phyloP scores from a whole-genome alignment of 345 rosid species.

The Ricinus communis region DNA sequence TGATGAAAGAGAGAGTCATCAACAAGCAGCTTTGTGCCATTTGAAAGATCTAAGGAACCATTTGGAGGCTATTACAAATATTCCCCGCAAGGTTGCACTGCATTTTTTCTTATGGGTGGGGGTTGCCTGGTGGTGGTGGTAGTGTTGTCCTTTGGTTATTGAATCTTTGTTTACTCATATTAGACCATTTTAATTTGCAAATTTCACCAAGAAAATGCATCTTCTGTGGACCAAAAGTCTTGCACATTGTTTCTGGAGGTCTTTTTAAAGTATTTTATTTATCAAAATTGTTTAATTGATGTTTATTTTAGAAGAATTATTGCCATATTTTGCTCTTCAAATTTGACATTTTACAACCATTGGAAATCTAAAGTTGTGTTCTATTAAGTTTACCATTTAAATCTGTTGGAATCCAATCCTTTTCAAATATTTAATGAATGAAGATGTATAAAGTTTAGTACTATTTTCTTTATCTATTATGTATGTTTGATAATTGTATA shows the following conservation, averaged over 20 bases:
- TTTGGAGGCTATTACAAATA: slow-evolving; percentile 70
- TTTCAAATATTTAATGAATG: neutral
- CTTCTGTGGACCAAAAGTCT: slow-evolving; percentile 1
- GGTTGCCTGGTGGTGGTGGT: neutral
- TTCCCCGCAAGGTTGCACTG: slow-evolving; percentile 74
- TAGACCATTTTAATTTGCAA: neutral
- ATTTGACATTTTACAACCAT: neutral
- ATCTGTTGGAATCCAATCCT: neutral
- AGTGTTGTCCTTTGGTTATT: neutral
- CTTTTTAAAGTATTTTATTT: neutral
- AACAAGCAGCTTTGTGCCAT: slow-evolving; percentile 54
- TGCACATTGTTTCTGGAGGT: slow-evolving; percentile 10
- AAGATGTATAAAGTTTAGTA: neutral
- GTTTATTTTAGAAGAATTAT: neutral
- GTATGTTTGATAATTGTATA: slow-evolving; percentile 19
- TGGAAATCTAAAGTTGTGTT: neutral
- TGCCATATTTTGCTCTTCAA: neutral
- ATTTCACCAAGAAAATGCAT: neutral
- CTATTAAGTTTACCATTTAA: neutral
- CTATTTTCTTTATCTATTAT: neutral
- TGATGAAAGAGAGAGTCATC: slow-evolving; percentile 51
- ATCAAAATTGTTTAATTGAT: neutral
- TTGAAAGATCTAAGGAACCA: slow-evolving; percentile 74
- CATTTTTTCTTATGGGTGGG: neutral
- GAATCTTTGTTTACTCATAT: slow-evolving; percentile 8